phyloP scores from a whole-genome alignment of 192 early-diverging fungal genomes.

The Entrophospora sp. region DNA sequence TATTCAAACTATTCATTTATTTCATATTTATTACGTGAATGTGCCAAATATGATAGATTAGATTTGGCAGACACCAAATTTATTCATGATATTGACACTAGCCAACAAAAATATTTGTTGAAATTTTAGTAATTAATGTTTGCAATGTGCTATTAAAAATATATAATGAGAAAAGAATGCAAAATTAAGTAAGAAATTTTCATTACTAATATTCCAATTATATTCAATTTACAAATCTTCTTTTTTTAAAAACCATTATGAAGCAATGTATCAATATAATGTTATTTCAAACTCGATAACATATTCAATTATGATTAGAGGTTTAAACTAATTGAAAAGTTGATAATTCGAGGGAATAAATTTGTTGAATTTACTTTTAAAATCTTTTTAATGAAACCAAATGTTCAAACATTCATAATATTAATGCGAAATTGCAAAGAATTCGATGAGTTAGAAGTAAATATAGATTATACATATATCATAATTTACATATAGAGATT shows the following conservation, averaged over 20 bases:
- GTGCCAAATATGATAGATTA: constrained; percentile 3
- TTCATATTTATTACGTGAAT: constrained; percentile 5
- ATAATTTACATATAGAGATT: background rate
- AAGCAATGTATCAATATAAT: background rate
- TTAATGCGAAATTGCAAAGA: constrained; percentile 4
- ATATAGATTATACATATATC: background rate
- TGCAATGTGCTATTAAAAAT: constrained; percentile 4
- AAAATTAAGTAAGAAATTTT: background rate
- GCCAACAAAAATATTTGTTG: background rate
- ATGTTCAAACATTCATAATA: background rate
- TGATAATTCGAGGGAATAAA: background rate
- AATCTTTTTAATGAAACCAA: background rate
- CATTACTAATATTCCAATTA: background rate
- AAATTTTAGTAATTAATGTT: background rate
- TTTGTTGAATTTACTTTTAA: background rate
- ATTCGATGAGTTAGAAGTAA: background rate
- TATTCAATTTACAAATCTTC: background rate
- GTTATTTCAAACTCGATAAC: background rate
- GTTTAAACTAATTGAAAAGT: background rate
- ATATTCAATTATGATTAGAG: background rate
- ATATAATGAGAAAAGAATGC: background rate
- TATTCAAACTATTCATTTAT: background rate
- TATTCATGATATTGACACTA: background rate
- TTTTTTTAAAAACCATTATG: background rate
- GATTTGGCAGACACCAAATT: constrained; percentile 2